A percentile compares a stretch with the other conserved stretches of the same genome.
These are phyloP conservation scores for Lophiotrema nucula DNA, from an alignment of 495 filamentous ascomycete species.

Conservation along the genomic window DNA sequence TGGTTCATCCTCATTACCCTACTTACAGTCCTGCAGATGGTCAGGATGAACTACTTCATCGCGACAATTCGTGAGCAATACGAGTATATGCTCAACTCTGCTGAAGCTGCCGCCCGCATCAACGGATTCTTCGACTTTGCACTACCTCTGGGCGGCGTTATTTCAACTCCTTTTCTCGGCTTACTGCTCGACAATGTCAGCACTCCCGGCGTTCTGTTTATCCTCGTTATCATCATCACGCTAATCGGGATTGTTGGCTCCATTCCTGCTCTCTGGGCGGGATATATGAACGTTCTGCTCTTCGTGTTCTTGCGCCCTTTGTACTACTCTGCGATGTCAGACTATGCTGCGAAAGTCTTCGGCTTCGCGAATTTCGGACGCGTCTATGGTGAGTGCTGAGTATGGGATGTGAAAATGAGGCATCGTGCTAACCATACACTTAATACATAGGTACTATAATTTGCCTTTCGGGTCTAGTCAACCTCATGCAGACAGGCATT, in stretches of 20 bases:
- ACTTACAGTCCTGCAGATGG: constrained; percentile 92
- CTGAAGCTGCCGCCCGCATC: constrained; percentile 57
- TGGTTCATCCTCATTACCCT: constrained; percentile 86
- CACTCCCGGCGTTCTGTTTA: constrained; percentile 67
- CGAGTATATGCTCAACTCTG: constrained; percentile 63
- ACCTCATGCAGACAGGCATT: constrained; percentile 78
- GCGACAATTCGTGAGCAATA: constrained; percentile 89
- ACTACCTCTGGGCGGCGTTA: constrained; percentile 78
- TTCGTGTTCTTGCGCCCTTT: constrained; percentile 77
- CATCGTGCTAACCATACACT: too few species aligned
- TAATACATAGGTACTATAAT: too few species aligned
- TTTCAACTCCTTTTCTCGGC: constrained; percentile 84
- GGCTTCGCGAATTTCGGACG: constrained; percentile 91
- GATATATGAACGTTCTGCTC: constrained; percentile 72
- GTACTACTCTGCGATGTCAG: constrained; percentile 73
- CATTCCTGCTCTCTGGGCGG: constrained; percentile 65
- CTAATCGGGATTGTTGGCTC: constrained; percentile 74
- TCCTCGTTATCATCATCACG: constrained; percentile 69
- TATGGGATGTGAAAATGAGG: too few species aligned
- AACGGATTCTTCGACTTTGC: constrained; percentile 86
- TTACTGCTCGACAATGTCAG: constrained; percentile 70
- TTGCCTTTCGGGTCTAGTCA: constrained; percentile 78
- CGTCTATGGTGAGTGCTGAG: too few species aligned
- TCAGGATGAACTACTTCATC: constrained; percentile 94
- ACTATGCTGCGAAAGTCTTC: constrained; percentile 92